phyloP scores from a whole-genome alignment of 345 rosid genomes.

The Linum usitatissimum region DNA sequence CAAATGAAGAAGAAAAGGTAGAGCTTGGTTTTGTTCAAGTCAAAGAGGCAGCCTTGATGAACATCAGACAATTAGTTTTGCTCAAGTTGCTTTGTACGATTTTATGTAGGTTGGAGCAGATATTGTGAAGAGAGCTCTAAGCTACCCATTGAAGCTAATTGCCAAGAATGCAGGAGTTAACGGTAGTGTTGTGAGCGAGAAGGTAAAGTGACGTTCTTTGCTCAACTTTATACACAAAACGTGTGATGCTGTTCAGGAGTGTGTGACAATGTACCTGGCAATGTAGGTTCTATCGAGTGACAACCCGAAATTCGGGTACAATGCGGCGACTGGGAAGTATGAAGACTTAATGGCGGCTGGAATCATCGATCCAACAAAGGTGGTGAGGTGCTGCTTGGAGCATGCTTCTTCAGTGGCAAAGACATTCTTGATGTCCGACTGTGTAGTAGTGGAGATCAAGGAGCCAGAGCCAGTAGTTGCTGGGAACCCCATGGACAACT shows the following conservation, averaged over 20 bases:
- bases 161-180: slow-evolving; percentile 10
- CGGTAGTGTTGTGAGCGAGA: slow-evolving; percentile 6
- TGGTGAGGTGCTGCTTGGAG: slow-evolving; percentile 87
- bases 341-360: slow-evolving; percentile 98
- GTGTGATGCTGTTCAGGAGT: not conserved
- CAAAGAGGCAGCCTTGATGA: not conserved
- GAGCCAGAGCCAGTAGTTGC: slow-evolving; percentile 66
- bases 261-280: not conserved
- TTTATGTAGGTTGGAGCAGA: slow-evolving; percentile 6
- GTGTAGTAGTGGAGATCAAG: slow-evolving; percentile 96
- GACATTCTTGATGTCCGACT: slow-evolving; percentile 96
- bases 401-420: slow-evolving; percentile 97
- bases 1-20: slow-evolving; percentile 1
- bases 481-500: slow-evolving; percentile 94
- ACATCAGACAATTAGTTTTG: not conserved
- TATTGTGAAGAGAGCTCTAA: slow-evolving; percentile 8
- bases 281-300: slow-evolving; percentile 1
- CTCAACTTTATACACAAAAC: not conserved
- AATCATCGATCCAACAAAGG: slow-evolving; percentile 91
- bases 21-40: not conserved
- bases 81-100: not conserved
- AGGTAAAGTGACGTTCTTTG: not conserved
- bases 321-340: slow-evolving; percentile 91
- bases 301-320: slow-evolving; percentile 18
- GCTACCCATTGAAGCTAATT: slow-evolving; percentile 8